phyloP scores from a whole-genome alignment of 129 eudicot genomes.

The Flaveria linearis region DNA sequence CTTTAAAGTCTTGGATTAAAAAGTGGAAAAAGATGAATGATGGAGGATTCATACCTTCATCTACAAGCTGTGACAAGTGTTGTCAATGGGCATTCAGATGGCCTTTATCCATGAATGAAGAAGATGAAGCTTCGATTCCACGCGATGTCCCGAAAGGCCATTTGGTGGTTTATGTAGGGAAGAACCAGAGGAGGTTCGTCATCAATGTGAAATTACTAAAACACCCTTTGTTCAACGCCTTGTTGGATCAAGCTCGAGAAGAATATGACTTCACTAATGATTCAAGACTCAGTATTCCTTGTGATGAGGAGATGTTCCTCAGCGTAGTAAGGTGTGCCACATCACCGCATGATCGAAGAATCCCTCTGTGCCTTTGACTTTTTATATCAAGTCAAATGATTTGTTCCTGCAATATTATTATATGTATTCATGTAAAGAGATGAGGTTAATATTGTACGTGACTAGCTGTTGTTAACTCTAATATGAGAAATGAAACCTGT shows the following conservation, averaged over 20 bases:
- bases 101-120: conserved; percentile 42
- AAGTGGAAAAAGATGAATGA: conserved; percentile 52
- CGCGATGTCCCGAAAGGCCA: conserved; percentile 61
- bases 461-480: conserved; percentile 28
- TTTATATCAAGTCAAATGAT: conserved; percentile 6
- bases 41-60: conserved; percentile 37
- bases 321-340: conserved; percentile 47
- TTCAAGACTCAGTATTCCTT: conserved; percentile 51
- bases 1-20: conserved; percentile 42
- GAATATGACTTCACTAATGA: conserved; percentile 48
- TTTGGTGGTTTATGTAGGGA: conserved; percentile 57
- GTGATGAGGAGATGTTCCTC: conserved; percentile 51
- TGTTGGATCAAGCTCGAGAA: conserved; percentile 57
- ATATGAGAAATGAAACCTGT: conserved; percentile 26
- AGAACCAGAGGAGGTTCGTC: conserved; percentile 47
- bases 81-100: conserved; percentile 49
- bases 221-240: conserved; percentile 54
- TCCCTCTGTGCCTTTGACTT: conserved; percentile 50
- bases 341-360: conserved; percentile 43
- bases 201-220: conserved; percentile 52
- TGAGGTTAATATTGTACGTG: conserved; percentile 37
- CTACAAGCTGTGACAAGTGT: conserved; percentile 41
- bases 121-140: conserved; percentile 46
- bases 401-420: conserved; percentile 32
- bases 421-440: conserved; percentile 43